phyloP scores from a whole-genome alignment of 2,329 filamentous ascomycete genomes.

The Dothistroma pini region DNA sequence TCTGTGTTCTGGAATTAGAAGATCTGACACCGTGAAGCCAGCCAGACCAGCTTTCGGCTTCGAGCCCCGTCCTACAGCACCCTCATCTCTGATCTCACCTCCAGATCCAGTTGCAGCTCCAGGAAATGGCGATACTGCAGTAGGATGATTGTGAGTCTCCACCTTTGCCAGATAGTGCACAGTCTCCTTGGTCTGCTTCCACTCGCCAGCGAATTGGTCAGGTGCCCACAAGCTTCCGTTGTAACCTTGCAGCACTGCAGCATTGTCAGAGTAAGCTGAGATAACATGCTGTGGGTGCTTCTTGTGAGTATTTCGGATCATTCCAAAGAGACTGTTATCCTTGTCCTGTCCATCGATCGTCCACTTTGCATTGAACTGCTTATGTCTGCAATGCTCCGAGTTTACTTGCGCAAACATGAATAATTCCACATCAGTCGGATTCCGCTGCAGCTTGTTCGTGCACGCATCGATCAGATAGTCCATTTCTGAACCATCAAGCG shows the following conservation, averaged over 20 bases:
- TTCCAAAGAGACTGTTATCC: constrained; percentile 79
- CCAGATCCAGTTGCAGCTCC: constrained; percentile 94
- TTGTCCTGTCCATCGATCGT: constrained; percentile 83
- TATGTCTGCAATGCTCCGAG: constrained; percentile 85
- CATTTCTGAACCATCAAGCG: constrained; percentile 83
- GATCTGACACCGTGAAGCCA: constrained; percentile 93
- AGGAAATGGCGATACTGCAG: constrained; percentile 87
- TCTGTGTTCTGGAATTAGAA: constrained; percentile 77
- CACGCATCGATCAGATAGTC: constrained; percentile 89
- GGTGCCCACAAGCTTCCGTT: constrained; percentile 79
- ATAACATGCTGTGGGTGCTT: constrained; percentile 75
- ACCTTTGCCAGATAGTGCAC: constrained; percentile 91
- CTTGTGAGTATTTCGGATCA: constrained; percentile 94
- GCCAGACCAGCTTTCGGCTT: constrained; percentile 86
- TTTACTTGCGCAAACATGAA: constrained; percentile 99
- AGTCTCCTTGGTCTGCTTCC: constrained; percentile 79
- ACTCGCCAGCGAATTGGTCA: constrained; percentile 78
- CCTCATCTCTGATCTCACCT: constrained; percentile 93
- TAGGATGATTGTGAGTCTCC: constrained; percentile 97
- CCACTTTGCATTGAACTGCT: constrained; percentile 97
- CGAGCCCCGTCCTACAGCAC: constrained; percentile 87
- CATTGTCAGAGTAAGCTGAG: constrained; percentile 96
- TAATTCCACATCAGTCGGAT: constrained; percentile 85
- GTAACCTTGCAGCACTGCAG: constrained; percentile 79
- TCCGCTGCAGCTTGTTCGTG: constrained; percentile 59